Percentiles rank a stretch among this genome's conserved stretches.
These are phyloP conservation scores for Albatrellus ellisii DNA, from an alignment of 768 basidiomycete genomes.

Conservation along the genomic window DNA sequence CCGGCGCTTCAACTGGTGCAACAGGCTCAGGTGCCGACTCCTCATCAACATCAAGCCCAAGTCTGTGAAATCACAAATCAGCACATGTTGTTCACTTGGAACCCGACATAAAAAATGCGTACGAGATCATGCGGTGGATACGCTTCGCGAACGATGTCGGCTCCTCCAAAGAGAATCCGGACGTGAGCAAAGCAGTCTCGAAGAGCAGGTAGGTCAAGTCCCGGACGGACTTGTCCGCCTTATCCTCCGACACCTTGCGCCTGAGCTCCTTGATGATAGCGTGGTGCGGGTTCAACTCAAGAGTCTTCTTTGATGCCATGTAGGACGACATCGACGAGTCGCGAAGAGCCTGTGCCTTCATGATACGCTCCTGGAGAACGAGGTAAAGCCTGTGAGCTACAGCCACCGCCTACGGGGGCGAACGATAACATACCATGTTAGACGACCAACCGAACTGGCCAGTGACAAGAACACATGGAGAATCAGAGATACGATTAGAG, in stretches of 20 bases:
- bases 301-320: slow-evolving; percentile 98
- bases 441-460: slow-evolving; percentile 99
- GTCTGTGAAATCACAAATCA: slow-evolving; percentile 20
- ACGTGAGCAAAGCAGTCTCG: slow-evolving; percentile 93
- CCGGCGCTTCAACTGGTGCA: slow-evolving; percentile 29
- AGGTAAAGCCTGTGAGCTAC: not conserved
- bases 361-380: slow-evolving; percentile 80
- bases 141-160: slow-evolving; percentile 92
- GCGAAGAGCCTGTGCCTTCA: slow-evolving; percentile 97
- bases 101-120: slow-evolving; percentile 19
- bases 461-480: slow-evolving; percentile 93
- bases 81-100: slow-evolving; percentile 5
- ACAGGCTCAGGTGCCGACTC: slow-evolving; percentile 49
- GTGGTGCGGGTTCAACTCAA: slow-evolving; percentile 89
- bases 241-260: slow-evolving; percentile 92
- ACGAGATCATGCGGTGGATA: slow-evolving; percentile 94
- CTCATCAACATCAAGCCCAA: slow-evolving; percentile 64
- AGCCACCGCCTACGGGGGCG: not conserved
- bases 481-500: slow-evolving; percentile 96
- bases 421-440: slow-evolving; percentile 64
- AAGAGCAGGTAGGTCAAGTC: slow-evolving; percentile 93
- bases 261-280: slow-evolving; percentile 93
- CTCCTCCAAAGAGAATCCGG: slow-evolving; percentile 92
- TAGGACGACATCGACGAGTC: slow-evolving; percentile 98
- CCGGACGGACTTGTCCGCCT: slow-evolving; percentile 96